Conservation (phyloP, 306 rosid species). For the Betula pendula region DNA sequence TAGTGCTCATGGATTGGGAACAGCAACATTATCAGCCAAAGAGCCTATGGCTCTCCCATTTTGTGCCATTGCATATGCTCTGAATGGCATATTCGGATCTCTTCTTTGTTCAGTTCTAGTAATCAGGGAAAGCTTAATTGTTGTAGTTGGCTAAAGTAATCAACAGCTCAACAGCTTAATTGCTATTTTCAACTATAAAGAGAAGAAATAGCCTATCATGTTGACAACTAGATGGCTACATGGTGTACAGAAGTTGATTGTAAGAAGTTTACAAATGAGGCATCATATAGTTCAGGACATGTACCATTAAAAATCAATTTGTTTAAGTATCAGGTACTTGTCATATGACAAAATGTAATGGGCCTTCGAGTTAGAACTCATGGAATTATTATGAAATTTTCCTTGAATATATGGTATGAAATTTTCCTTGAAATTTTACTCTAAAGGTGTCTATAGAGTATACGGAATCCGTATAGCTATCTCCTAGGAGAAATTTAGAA, state of each 20-base stretch:
- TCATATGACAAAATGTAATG: background rate
- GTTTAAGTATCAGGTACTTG: background rate
- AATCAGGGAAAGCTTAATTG: constrained; percentile 77
- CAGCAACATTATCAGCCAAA: constrained; percentile 92
- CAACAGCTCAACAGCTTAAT: too few species aligned
- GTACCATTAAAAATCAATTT: background rate
- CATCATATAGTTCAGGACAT: background rate
- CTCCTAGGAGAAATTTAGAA: too few species aligned
- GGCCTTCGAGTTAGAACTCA: too few species aligned
- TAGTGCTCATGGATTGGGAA: constrained; percentile 96
- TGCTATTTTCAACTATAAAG: too few species aligned
- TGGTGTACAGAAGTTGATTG: background rate
- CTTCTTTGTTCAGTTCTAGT: constrained; percentile 78
- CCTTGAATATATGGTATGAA: too few species aligned
- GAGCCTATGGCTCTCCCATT: constrained; percentile 99
- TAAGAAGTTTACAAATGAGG: background rate
- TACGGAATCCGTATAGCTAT: too few species aligned
- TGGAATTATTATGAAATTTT: too few species aligned
- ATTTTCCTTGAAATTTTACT: too few species aligned
- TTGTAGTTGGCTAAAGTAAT: constrained; percentile 60
- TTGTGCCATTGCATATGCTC: constrained; percentile 90
- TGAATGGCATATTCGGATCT: constrained; percentile 92
- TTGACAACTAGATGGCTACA: background rate
- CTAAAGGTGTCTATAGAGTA: too few species aligned
- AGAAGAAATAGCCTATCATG: background rate